Evolutionary conservation across 495 filamentous ascomycete genomes (phyloP).

Genomic region (Amphirosellinia nigrospora): DNA sequence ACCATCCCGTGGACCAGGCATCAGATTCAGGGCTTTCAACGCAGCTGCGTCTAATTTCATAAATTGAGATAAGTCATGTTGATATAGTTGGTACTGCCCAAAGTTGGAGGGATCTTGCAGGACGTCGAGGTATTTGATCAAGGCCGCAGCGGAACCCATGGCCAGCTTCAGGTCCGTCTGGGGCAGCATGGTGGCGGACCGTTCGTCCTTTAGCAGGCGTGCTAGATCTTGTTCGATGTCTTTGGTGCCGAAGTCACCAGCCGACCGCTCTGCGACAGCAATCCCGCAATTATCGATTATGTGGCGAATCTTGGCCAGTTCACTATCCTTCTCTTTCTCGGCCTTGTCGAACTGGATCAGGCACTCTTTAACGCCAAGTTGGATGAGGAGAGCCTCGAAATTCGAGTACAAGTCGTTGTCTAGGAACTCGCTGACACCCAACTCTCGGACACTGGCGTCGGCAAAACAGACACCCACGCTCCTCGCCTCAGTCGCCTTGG

Average conservation of each 20-base stretch:
- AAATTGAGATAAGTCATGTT: conserved; percentile 95
- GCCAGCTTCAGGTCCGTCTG: conserved; percentile 95
- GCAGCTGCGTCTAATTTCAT: conserved; percentile 99
- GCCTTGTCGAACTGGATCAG: conserved; percentile 75
- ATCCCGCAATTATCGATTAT: conserved; percentile 93
- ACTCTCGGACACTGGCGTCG: conserved; percentile 93
- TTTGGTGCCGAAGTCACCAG: conserved; percentile 80
- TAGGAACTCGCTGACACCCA: conserved; percentile 95
- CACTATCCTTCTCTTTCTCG: conserved; percentile 78
- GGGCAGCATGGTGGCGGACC: conserved; percentile 75
- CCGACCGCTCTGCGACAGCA: conserved; percentile 78
- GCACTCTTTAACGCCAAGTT: conserved; percentile 94
- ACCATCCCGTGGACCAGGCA: conserved; percentile 94
- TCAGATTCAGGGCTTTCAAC: conserved; percentile 91
- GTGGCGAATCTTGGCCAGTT: conserved; percentile 82
- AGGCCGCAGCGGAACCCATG: conserved; percentile 91
- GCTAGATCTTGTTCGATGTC: conserved; percentile 97
- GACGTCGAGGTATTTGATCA: conserved; percentile 95
- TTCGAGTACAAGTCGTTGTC: conserved; percentile 99
- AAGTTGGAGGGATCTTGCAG: conserved; percentile 92
- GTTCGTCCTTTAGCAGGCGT: conserved; percentile 83
- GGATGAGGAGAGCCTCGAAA: conserved; percentile 94
- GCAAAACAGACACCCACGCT: conserved; percentile 96
- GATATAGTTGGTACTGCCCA: conserved; percentile 94
- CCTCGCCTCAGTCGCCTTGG: conserved; percentile 82